A percentile compares a stretch with the other conserved stretches of the same genome.
phyloP scores from a whole-genome alignment of 176 grass and related monocot genomes.

The Pharus latifolius region DNA sequence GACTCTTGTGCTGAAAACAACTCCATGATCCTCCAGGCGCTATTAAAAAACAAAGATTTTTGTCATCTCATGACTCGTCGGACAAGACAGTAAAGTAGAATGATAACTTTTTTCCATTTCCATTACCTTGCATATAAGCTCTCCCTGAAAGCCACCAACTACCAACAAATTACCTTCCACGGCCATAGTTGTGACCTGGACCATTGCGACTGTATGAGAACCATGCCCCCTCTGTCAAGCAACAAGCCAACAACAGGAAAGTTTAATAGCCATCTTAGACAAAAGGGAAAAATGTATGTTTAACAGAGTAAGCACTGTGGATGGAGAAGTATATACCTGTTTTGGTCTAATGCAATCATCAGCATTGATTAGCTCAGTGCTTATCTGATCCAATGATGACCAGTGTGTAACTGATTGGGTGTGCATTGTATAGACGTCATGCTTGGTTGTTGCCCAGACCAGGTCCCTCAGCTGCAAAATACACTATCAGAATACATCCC shows the following conservation, averaged over 20 bases:
- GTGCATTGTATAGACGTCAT: slow-evolving; percentile 88
- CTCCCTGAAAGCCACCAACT: slow-evolving; percentile 85
- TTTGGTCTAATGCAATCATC: slow-evolving; percentile 52
- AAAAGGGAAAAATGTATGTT: not conserved
- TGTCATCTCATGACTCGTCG: not conserved
- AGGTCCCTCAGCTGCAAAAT: slow-evolving; percentile 75
- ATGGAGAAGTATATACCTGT: slow-evolving; percentile 33
- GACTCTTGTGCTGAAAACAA: slow-evolving; percentile 74
- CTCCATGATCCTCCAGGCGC: slow-evolving; percentile 64
- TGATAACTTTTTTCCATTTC: not conserved
- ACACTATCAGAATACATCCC: slow-evolving; percentile 2
- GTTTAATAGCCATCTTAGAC: not conserved
- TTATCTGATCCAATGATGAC: slow-evolving; percentile 58
- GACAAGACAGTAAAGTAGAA: not conserved
- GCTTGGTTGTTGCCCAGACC: slow-evolving; percentile 87
- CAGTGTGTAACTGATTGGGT: slow-evolving; percentile 77
- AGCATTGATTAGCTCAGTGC: slow-evolving; percentile 65
- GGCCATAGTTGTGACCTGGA: slow-evolving; percentile 84
- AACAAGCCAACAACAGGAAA: slow-evolving; percentile 10
- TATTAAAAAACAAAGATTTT: slow-evolving; percentile 11
- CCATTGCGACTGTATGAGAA: slow-evolving; percentile 65
- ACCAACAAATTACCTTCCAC: slow-evolving; percentile 65
- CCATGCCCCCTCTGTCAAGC: slow-evolving; percentile 44
- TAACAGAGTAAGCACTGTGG: not conserved
- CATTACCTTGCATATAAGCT: slow-evolving; percentile 95